Evolutionary conservation across 2,329 filamentous ascomycete genomes (phyloP), one percentile per base, ranked within the genome.

Genomic region (Aspergillus sp.): DNA sequence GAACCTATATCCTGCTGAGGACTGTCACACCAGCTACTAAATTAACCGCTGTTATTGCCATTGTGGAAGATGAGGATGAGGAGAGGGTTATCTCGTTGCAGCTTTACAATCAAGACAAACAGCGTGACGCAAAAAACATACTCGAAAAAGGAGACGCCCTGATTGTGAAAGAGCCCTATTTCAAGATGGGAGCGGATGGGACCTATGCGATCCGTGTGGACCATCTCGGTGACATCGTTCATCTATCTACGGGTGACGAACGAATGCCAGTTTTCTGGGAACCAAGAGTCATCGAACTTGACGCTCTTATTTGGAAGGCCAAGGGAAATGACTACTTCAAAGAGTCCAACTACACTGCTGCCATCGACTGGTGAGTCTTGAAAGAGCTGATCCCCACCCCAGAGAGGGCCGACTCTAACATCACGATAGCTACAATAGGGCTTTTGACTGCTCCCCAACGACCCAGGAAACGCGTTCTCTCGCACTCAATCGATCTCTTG

Each of bases 111-210:
- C 70, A 73, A 38, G 68, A 67, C 5, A 48, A 57, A 1, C 48
- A 63, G 1, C 57, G 69, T 0, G 53, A 66, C 3, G 56, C 57
- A 0, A 51, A 65, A 3, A 57, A 72, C 4, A 53, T 69, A 0
- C 43, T 78, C 3, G 48, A 54, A 0, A 45, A 60, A 4, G 61
- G 63, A 1, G 61, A 58, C 8, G 54, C 72, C 0, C 63, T 70
- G 7, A 54, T 79, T 29, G 44, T 81, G 29, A 81, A 79, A 50
- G 77, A 80, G 47, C 76, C 77, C 0, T 80, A 71, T 52, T 69
- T 79, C 52, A 76, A 73, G 50, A 29, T 56, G 0, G 63, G 64
- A 27, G 57, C 55, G 0, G 57, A 71, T 29, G 70, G 70, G 2
- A 42, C 59, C 0, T 75, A 74, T 55, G 65, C 61, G 0, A 32